Percentiles rank a stretch among this genome's conserved stretches.
phyloP scores from a whole-genome alignment of 202 grass and related monocot species.

The Setaria italica region DNA sequence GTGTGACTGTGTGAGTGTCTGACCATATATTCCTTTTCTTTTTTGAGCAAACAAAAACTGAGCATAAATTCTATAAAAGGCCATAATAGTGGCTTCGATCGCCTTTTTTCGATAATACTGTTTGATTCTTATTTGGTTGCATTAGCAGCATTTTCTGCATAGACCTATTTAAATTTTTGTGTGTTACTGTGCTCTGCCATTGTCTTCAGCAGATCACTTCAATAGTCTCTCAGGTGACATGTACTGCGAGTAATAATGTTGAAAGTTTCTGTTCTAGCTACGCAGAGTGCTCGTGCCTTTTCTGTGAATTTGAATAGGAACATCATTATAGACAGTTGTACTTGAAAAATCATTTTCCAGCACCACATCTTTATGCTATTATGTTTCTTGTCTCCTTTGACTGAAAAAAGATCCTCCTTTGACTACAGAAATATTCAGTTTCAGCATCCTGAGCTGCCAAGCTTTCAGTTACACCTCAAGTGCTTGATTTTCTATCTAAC shows the following conservation, averaged over 20 bases:
- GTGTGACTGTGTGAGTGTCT: background rate
- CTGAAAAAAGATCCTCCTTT: slow-evolving; percentile 5
- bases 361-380: slow-evolving; percentile 3
- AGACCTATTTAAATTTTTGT: background rate
- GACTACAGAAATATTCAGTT: slow-evolving; percentile 33
- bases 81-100: background rate
- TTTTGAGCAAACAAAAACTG: background rate
- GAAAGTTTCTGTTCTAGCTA: slow-evolving; percentile 3
- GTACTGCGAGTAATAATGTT: background rate
- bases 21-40: background rate
- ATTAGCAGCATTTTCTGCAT: slow-evolving; percentile 8
- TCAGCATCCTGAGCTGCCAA: slow-evolving; percentile 7
- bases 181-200: background rate
- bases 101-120: background rate
- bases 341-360: background rate
- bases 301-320: slow-evolving; percentile 19
- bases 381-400: slow-evolving; percentile 19
- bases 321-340: slow-evolving; percentile 7
- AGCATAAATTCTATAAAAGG: background rate
- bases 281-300: background rate
- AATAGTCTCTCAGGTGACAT: slow-evolving; percentile 3
- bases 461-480: slow-evolving; percentile 19
- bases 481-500: slow-evolving; percentile 24
- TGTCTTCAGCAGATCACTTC: slow-evolving; percentile 9
- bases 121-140: slow-evolving; percentile 11